Percentiles rank a stretch among this genome's conserved stretches.
Evolutionary conservation across 2,329 filamentous ascomycete genomes (phyloP).

Genomic region (Aspergillus brasiliensis): DNA sequence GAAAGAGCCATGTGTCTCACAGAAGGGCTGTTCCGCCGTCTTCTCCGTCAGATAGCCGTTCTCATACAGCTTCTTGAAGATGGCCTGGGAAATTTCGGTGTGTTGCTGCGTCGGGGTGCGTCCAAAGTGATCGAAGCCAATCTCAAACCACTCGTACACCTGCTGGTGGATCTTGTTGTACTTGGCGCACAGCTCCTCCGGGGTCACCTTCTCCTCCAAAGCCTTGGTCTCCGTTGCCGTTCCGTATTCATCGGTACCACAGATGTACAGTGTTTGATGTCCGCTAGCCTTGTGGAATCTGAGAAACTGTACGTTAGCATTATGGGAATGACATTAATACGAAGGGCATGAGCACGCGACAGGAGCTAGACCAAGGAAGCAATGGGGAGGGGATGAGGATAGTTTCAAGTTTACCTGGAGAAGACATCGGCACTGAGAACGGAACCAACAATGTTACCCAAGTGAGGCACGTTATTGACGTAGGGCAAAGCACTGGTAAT

Average conservation of each 20-base stretch:
- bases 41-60: constrained; percentile 88
- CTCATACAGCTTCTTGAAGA: constrained; percentile 83
- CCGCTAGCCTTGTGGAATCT: constrained; percentile 79
- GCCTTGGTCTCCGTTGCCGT: constrained; percentile 96
- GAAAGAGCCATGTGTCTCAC: constrained; percentile 66
- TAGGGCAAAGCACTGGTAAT: constrained; percentile 92
- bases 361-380: constrained; percentile 56
- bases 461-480: constrained; percentile 76
- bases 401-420: constrained; percentile 51
- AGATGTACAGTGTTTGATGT: constrained; percentile 79
- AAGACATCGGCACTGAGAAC: constrained; percentile 90
- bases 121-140: constrained; percentile 92
- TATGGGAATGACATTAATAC: not conserved
- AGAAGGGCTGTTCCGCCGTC: constrained; percentile 87
- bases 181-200: constrained; percentile 84
- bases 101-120: constrained; percentile 87
- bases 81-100: constrained; percentile 88
- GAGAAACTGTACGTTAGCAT: constrained; percentile 17
- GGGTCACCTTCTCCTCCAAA: constrained; percentile 80
- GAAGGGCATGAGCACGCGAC: not conserved
- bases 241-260: constrained; percentile 91
- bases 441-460: constrained; percentile 85
- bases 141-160: constrained; percentile 95
- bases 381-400: constrained; percentile 53
- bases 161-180: constrained; percentile 88